Base-by-base conservation (phyloP, 2,329 filamentous ascomycete species). In the Beauveria bassiana region DNA sequence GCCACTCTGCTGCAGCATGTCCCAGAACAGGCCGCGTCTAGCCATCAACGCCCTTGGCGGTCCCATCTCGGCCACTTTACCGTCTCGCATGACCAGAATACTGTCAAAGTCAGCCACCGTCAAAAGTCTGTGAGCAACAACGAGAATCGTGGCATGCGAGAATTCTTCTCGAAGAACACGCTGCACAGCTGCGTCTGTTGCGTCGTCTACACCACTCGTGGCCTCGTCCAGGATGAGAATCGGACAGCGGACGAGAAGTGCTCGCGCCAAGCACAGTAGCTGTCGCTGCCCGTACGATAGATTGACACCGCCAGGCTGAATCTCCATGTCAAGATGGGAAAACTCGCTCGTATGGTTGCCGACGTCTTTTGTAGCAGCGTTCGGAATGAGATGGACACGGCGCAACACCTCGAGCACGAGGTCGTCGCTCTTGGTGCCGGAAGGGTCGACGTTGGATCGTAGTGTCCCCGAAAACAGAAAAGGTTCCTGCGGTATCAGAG, bases 211-310 rank as follows among this genome's bases (percentile, higher is more conserved):
- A 1, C 53, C 56, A 42, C 62, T 63, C 1, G 62, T 65, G 4
- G 63, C 63, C 45, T 65, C 63, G 24, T 65, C 63, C 2, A 65
- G 34, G 2, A 65, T 26, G 1, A 65, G 42, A 18, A 62, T 42
- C 10, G 24, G 55, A 40, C 55, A 61, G 18, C 55, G 46, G 4
- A 26, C 4, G 3, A 64, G 49, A n/a, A 63, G n/a, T 3, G 63
- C 61, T 2, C 63, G 34, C 2, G 63, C 63, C 1, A 64, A 45
- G 50, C 54, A 64, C 9, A 64, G 16, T 1, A 63, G 58, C 34
- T 64, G 63, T 1, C 58, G 52, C 54, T 64, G 61, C 12, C 63
- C 63, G 22, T 63, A 50, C 2, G 61, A 64, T 12, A 64, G 42
- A 26, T 55, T 59, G 5, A 28, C 6, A 14, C 61, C 55, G 7